Evolutionary conservation across 192 early-diverging fungal species (phyloP).

Genomic region (Backusella tuberculispora): DNA sequence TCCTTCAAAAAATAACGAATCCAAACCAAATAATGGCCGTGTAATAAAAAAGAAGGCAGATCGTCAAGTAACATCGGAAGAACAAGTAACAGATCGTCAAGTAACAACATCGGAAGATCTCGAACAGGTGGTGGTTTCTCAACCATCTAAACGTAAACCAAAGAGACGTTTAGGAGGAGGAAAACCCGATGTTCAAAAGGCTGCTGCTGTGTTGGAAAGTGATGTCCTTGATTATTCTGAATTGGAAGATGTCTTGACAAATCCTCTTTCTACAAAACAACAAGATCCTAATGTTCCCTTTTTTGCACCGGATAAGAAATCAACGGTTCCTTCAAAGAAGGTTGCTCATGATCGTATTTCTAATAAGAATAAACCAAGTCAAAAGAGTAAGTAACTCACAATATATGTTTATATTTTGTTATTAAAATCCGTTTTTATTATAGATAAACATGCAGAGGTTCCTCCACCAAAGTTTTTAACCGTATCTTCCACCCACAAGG

Average conservation of each 20-base stretch:
- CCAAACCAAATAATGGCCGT: neutral
- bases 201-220: neutral
- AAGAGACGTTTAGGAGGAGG: no score
- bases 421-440: no score
- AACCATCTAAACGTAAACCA: no score
- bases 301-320: neutral
- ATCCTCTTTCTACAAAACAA: neutral
- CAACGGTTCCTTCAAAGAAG: neutral
- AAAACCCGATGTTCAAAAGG: no score
- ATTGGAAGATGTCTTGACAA: neutral
- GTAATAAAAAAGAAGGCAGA: no score
- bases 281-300: neutral
- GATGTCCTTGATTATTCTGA: constrained; percentile 7
- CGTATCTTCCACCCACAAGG: neutral
- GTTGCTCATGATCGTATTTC: neutral
- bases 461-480: neutral
- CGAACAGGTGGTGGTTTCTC: no score
- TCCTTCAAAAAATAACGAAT: neutral
- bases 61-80: no score
- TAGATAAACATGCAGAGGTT: constrained; percentile 1
- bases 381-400: constrained; percentile 11
- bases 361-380: constrained; percentile 4
- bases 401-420: no score
- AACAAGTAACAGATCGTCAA: no score
- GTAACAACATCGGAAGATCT: no score